Percentiles rank a stretch among this genome's conserved stretches.
Evolutionary conservation across 257 asterid genomes (phyloP).

Genomic region (Primulina tabacum): DNA sequence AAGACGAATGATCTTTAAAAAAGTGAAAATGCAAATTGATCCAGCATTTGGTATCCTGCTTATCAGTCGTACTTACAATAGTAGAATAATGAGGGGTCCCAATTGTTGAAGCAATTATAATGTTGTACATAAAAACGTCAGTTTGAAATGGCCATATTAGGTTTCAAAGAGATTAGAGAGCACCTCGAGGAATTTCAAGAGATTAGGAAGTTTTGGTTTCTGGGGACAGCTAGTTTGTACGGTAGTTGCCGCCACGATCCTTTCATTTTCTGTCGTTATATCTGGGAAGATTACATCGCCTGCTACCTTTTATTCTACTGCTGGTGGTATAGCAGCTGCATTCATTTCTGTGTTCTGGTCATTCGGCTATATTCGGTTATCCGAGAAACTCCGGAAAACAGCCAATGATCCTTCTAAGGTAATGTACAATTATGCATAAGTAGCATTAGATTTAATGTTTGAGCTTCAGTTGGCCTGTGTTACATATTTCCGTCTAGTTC

Average conservation of each 20-base stretch:
- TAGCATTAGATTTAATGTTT: background rate
- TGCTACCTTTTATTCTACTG: slow-evolving; percentile 81
- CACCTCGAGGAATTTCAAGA: slow-evolving; percentile 81
- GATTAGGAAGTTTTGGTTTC: slow-evolving; percentile 91
- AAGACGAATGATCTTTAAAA: background rate
- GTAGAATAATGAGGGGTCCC: background rate
- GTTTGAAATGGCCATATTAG: slow-evolving; percentile 33
- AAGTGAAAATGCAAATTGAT: slow-evolving; percentile 14
- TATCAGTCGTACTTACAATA: background rate
- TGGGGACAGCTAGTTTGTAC: slow-evolving; percentile 95
- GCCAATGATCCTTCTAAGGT: slow-evolving; percentile 97
- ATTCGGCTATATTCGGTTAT: slow-evolving; percentile 79
- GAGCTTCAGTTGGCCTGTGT: background rate
- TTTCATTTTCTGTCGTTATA: slow-evolving; percentile 70
- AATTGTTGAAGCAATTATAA: background rate
- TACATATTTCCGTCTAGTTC: background rate
- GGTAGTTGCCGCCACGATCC: slow-evolving; percentile 78
- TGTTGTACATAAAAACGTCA: background rate
- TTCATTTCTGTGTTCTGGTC: slow-evolving; percentile 95
- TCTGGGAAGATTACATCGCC: slow-evolving; percentile 89
- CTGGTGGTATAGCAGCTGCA: slow-evolving; percentile 91
- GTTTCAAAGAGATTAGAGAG: slow-evolving; percentile 84
- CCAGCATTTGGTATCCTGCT: slow-evolving; percentile 7
- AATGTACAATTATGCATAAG: slow-evolving; percentile 12
- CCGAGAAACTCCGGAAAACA: slow-evolving; percentile 75